Percentiles rank a stretch among this genome's conserved stretches.
Evolutionary conservation across 225 moss, liverwort and hornwort genomes (phyloP).

Genomic region (Physcomitrellopsis africana): DNA sequence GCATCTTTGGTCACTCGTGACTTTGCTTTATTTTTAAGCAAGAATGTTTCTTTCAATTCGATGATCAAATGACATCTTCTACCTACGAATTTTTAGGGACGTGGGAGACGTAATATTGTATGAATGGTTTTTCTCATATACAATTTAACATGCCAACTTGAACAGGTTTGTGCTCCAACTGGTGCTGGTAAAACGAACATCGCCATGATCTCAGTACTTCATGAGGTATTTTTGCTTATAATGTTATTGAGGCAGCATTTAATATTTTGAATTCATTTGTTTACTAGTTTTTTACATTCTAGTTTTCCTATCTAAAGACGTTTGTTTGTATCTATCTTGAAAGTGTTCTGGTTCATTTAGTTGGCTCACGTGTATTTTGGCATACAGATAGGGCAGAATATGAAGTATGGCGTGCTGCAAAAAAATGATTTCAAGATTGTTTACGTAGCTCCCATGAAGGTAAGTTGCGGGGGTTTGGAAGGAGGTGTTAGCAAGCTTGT

Average conservation of each 20-base stretch:
- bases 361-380: constrained; percentile 25
- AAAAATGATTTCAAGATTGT: constrained; percentile 96
- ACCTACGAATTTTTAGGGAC: constrained; percentile 16
- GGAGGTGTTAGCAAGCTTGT: neutral
- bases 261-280: neutral
- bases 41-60: neutral
- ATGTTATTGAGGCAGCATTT: constrained; percentile 5
- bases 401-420: constrained; percentile 83
- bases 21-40: neutral
- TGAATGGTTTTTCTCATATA: neutral
- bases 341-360: neutral
- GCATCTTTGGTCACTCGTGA: constrained; percentile 12
- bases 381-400: constrained; percentile 79
- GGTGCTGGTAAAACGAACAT: constrained; percentile 99
- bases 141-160: constrained; percentile 15
- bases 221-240: constrained; percentile 61
- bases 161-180: constrained; percentile 97
- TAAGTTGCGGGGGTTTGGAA: constrained; percentile 33
- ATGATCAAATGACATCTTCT: constrained; percentile 1
- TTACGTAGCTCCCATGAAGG: constrained; percentile 99
- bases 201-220: constrained; percentile 95
- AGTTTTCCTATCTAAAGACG: constrained; percentile 8
- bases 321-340: constrained; percentile 14
- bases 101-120: neutral
- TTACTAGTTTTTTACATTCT: neutral